Percentiles rank a stretch among this genome's conserved stretches.
phyloP scores from a whole-genome alignment of 169 alveolate genomes.

The Cystoisospora suis region DNA sequence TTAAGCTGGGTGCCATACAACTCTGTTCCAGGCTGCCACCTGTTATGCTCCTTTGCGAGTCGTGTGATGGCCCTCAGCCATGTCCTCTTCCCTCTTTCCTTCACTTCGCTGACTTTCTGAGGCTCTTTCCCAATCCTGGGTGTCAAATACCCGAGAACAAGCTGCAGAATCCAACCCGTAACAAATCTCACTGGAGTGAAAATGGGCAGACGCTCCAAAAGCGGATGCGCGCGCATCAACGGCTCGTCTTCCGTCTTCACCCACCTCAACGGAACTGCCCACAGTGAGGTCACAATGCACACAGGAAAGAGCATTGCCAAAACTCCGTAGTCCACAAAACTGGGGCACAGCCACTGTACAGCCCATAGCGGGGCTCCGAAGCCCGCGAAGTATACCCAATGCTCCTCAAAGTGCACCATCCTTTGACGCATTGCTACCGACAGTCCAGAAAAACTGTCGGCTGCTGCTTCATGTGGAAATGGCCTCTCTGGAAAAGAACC shows the following conservation, averaged over 20 bases:
- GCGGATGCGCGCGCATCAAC: background rate
- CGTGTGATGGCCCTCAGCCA: no score
- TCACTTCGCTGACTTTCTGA: background rate
- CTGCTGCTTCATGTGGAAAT: background rate
- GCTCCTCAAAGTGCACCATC: constrained; percentile 11
- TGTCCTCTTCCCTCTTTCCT: no score
- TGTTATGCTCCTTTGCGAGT: no score
- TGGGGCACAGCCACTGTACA: background rate
- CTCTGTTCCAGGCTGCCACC: no score
- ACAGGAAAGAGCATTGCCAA: constrained; percentile 11
- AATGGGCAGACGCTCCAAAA: constrained; percentile 13
- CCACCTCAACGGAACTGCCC: background rate
- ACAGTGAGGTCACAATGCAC: background rate
- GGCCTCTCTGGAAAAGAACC: no score
- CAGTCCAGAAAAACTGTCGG: background rate
- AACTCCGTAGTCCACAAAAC: constrained; percentile 25
- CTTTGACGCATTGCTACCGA: background rate
- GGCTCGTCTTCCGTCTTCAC: background rate
- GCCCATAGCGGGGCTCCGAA: constrained; percentile 13
- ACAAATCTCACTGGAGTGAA: background rate
- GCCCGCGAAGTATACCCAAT: constrained; percentile 41
- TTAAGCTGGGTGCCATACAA: no score
- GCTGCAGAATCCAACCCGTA: background rate
- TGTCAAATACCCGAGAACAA: background rate
- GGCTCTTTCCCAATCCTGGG: no score